Conservation (phyloP, 805 yeast species). For the Lachancea sp. region DNA sequence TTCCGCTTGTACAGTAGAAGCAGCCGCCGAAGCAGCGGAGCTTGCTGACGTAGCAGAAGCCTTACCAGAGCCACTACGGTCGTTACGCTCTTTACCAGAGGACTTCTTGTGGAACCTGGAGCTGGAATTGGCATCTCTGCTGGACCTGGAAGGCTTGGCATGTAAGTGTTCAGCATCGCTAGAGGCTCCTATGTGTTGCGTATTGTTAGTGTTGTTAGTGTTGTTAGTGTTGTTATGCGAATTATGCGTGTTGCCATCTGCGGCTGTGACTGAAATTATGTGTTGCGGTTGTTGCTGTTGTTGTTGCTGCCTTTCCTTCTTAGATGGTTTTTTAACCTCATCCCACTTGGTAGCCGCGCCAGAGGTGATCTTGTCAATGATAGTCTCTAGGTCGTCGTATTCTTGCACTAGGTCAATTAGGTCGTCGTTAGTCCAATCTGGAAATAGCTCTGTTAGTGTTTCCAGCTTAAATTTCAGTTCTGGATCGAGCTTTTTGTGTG, state of each 20-base stretch:
- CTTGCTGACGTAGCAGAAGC: constrained; percentile 15
- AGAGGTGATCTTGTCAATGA: constrained; percentile 81
- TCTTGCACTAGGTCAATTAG: constrained; percentile 70
- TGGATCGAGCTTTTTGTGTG: constrained; percentile 25
- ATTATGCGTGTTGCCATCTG: constrained; percentile 8
- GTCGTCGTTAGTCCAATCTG: constrained; percentile 90
- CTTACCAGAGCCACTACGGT: background rate
- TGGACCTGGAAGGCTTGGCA: constrained; percentile 8
- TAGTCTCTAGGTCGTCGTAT: constrained; percentile 67
- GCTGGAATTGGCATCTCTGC: constrained; percentile 3
- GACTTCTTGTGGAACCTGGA: constrained; percentile 8
- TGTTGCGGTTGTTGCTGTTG: constrained; percentile 20
- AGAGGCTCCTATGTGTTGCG: constrained; percentile 5
- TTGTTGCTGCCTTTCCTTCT: constrained; percentile 41
- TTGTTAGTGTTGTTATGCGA: constrained; percentile 8
- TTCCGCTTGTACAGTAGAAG: constrained; percentile 21
- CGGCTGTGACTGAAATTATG: constrained; percentile 10
- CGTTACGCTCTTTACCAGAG: constrained; percentile 2
- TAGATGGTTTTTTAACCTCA: constrained; percentile 66
- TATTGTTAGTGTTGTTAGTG: constrained; percentile 4
- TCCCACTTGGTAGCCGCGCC: constrained; percentile 93
- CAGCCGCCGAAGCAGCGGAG: constrained; percentile 16
- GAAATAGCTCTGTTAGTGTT: constrained; percentile 77
- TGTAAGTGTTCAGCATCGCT: constrained; percentile 7
- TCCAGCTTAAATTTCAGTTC: constrained; percentile 38